Evolutionary conservation across 148 eudicot genomes (phyloP), one percentile per base, ranked within the genome.

Genomic region (Diospyros kaki): DNA sequence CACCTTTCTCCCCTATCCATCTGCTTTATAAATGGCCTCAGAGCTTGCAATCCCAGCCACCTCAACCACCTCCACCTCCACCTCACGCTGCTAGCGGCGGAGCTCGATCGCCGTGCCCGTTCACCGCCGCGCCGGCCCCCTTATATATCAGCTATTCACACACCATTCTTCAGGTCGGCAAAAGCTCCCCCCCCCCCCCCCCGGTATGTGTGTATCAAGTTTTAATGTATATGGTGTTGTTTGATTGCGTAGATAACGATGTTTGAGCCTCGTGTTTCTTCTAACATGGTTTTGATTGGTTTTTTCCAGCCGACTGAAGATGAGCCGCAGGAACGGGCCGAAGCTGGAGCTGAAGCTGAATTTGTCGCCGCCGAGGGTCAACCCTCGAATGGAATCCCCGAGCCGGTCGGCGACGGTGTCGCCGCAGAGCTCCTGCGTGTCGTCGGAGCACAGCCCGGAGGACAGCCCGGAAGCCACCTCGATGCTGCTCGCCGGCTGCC

Each of bases 401-500:
- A 85, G 81, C 66, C 83, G 83, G 58, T 86, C 88, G 12, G 71
- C 78, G n/a, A 58, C 84, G 6, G 28, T 4, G 73, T 70, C 69
- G 1, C 81, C 88, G 9, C 85, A 80, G n/a, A 87, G 90, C 79
- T 87, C 92, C 6, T 89, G 96, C 64, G 80, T 91, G 46, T 89
- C 91, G 5, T 84, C 89, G 46, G 97, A 92, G 80, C 54, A 66
- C 45, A 80, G 75, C 77, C 72, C 51, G 45, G 72, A 69, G 18
- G 73, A 52, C 14, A 84, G 86, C 83, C 86, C 92, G 0, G 86
- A 83, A 43, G 78, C 87, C 0, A 79, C 90, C 40, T 79, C 90
- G 2, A 91, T 91, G 97, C 82, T 89, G 66, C 82, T 91, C 39
- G 92, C 83, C 39, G 97, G 97, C 2, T 91, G 96, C 68, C 95